Evolutionary conservation across 129 eudicot genomes (phyloP).

Genomic region (Flaveria linearis): DNA sequence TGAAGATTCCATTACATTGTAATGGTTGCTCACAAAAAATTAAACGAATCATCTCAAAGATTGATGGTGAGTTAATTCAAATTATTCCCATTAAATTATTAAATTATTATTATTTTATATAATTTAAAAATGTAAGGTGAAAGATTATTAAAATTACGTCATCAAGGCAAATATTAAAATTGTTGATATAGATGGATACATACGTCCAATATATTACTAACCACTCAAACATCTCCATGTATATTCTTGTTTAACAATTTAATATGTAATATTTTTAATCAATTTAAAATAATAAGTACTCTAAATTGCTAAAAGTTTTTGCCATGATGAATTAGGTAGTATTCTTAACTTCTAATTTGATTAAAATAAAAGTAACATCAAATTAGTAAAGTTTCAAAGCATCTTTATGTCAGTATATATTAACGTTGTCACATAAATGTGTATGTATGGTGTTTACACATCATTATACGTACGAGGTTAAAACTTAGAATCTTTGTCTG

Average conservation of each 20-base stretch:
- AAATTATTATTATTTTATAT: neutral
- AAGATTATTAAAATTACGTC: neutral
- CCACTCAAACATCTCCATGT: constrained; percentile 24
- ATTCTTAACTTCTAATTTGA: constrained; percentile 6
- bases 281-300: neutral
- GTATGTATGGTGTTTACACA: neutral
- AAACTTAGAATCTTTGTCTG: neutral
- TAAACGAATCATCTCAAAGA: constrained; percentile 58
- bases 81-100: neutral
- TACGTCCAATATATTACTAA: constrained; percentile 10
- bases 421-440: neutral
- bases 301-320: constrained; percentile 16
- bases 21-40: constrained; percentile 86
- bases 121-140: too few species aligned
- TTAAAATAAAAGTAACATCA: neutral
- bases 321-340: constrained; percentile 18
- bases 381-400: neutral
- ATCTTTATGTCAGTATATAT: neutral
- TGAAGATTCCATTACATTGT: constrained; percentile 81
- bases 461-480: neutral
- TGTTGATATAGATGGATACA: constrained; percentile 16
- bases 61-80: constrained; percentile 59
- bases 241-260: constrained; percentile 7
- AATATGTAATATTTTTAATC: neutral
- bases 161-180: neutral